Base-by-base conservation (phyloP, 192 early-diverging fungal genomes). In the Pilaira anomala region DNA sequence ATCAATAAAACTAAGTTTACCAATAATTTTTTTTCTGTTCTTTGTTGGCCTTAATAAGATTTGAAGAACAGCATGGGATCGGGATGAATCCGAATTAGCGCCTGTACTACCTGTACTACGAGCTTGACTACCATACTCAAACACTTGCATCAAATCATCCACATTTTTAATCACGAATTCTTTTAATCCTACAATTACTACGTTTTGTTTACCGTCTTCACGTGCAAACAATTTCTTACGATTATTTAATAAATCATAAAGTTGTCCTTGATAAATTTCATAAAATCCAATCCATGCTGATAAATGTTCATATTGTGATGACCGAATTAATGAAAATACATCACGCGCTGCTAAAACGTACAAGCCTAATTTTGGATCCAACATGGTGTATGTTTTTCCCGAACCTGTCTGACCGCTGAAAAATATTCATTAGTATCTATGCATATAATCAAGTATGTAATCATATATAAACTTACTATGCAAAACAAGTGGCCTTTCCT, bases 21-120 rank as follows among this genome's bases (percentile, higher is more conserved):
- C 91, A 25, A 76, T 68, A 53, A 89, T 72, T 48, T 84, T 86
- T 18, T 85, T 84, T 46, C 81, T 78, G 52, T 76, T 69, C 14
- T 81, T 80, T 50, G 69, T 81, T 58, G 91, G 84, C 55, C 91
- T 92, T 13, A 99, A 73, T 30, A 90, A 78, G 49, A 99, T 84
- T 75, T 98, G 96, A 67, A 99, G 84, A 39, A 99, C 95, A 19
- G 97, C 97, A 73, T 99, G 97, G 2, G 96, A 98, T n/a, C 97
- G 82, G 7, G 97, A 99, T 12, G 96, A 98, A 62, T 97, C 95
- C 0, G 91, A 79, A 71, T 99, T 99, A 42, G 96, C 96, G 2
- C 93, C 94, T 6, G 97, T 99, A 1, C 87, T 89, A 91, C 93
- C 97, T 26, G 95, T 97, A 70, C 91, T 95, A 30, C 97, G 79